Evolutionary conservation across 345 rosid species (phyloP).

Genomic region (Noccaea bulbosa): DNA sequence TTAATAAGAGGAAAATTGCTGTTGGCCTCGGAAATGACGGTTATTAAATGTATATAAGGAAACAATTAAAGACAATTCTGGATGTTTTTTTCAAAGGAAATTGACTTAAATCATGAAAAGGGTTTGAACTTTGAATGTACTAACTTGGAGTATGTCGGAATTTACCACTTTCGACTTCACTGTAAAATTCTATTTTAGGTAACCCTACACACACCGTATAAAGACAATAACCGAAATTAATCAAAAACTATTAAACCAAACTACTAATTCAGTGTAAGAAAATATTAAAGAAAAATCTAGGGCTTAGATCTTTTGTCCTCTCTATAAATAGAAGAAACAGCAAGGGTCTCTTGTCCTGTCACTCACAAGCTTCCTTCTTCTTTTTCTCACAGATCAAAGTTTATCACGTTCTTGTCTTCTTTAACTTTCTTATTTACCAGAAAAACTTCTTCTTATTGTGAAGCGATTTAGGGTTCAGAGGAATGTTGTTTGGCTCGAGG

Average conservation of each 20-base stretch:
- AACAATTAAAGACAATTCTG: conserved; percentile 17
- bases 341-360: conserved; percentile 19
- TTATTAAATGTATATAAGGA: conserved; percentile 28
- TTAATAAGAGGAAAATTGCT: conserved; percentile 32
- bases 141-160: conserved; percentile 41
- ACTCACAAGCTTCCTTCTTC: conserved; percentile 27
- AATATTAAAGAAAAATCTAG: conserved; percentile 36
- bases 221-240: conserved; percentile 37
- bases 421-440: no score
- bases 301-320: conserved; percentile 35
- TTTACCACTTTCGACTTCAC: conserved; percentile 37
- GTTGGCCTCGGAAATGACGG: conserved; percentile 52
- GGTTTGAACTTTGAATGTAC: conserved; percentile 39
- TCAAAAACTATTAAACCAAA: conserved; percentile 23
- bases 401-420: conserved; percentile 2
- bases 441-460: conserved; percentile 1
- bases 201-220: conserved; percentile 33
- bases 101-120: conserved; percentile 25
- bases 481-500: conserved; percentile 64
- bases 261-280: conserved; percentile 39
- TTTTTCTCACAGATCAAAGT: conserved; percentile 5
- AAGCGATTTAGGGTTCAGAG: conserved; percentile 49
- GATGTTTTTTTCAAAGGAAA: background rate
- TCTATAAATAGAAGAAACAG: conserved; percentile 42
- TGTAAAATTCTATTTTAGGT: conserved; percentile 36